These are phyloP conservation scores for Neocallimastix lanati DNA, from an alignment of 192 early-diverging fungal species.

Conservation along the genomic window DNA sequence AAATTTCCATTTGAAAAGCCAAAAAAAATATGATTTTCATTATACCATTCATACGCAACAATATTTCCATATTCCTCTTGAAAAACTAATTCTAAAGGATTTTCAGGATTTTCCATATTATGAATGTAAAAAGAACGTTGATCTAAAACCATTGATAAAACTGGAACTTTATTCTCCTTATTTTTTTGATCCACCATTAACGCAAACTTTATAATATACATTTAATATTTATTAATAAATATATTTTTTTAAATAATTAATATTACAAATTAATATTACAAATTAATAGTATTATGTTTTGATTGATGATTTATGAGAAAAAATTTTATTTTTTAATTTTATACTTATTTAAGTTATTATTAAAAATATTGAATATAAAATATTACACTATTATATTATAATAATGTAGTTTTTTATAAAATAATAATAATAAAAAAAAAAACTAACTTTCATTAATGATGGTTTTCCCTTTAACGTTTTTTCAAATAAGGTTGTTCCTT, in stretches of 20 bases:
- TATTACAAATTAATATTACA: too few relatives aligned
- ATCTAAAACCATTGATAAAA: conserved; percentile 19
- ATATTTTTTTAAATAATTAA: too few relatives aligned
- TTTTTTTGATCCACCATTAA: conserved; percentile 9
- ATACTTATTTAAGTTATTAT: too few relatives aligned
- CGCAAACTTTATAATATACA: neutral
- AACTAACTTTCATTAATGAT: conserved; percentile 15
- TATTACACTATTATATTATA: too few relatives aligned
- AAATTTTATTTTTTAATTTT: too few relatives aligned
- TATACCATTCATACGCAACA: conserved; percentile 25
- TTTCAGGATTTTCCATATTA: conserved; percentile 12
- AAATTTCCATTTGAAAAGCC: conserved; percentile 25
- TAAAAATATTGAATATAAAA: too few relatives aligned
- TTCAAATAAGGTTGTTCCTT: conserved; percentile 26
- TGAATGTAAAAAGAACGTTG: conserved; percentile 19
- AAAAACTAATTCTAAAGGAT: conserved; percentile 27
- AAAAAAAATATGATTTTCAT: conserved; percentile 19
- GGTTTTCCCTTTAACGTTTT: conserved; percentile 24
- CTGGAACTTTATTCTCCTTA: conserved; percentile 9
- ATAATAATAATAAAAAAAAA: too few relatives aligned
- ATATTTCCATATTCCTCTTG: conserved; percentile 25
- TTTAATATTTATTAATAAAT: too few relatives aligned
- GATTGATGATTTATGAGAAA: too few relatives aligned
- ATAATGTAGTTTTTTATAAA: too few relatives aligned
- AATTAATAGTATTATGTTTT: too few relatives aligned